These are phyloP conservation scores for Euphorbia lathyris DNA, from an alignment of 345 rosid species.

Conservation along the genomic window DNA sequence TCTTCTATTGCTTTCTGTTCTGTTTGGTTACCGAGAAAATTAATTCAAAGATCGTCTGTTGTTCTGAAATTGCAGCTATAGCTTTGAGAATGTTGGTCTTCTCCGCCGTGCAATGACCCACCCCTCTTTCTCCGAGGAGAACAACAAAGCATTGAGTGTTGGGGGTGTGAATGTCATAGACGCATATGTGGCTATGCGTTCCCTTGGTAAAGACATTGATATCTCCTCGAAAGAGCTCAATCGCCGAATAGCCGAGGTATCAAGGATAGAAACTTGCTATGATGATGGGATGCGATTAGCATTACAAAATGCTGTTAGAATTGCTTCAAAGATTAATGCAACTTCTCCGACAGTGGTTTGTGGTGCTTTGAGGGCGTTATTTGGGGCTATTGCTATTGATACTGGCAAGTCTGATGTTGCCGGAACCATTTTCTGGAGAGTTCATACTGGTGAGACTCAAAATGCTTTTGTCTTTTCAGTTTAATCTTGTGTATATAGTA, in stretches of 20 bases:
- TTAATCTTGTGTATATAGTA: neutral
- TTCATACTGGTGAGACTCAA: conserved; percentile 39
- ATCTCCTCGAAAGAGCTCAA: conserved; percentile 47
- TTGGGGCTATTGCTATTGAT: conserved; percentile 70
- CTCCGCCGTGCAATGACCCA: conserved; percentile 76
- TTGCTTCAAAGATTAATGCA: conserved; percentile 54
- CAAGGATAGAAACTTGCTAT: conserved; percentile 51
- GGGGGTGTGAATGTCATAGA: conserved; percentile 54
- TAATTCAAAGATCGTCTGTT: neutral
- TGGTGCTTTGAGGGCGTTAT: conserved; percentile 56
- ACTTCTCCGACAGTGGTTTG: conserved; percentile 44
- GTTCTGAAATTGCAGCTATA: conserved; percentile 38
- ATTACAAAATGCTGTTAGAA: conserved; percentile 51
- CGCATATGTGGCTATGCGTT: conserved; percentile 38
- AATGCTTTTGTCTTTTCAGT: conserved; percentile 28
- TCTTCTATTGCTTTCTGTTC: too few species aligned
- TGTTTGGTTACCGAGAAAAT: too few species aligned
- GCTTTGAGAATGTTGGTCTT: conserved; percentile 40
- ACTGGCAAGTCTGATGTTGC: conserved; percentile 45
- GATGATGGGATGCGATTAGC: conserved; percentile 58
- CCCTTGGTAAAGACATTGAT: conserved; percentile 41
- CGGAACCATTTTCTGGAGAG: conserved; percentile 43
- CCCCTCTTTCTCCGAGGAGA: conserved; percentile 61
- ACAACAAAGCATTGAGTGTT: conserved; percentile 58
- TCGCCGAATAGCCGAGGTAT: conserved; percentile 34